A percentile compares a stretch with the other conserved stretches of the same genome.
These are phyloP conservation scores for Gentiana dahurica DNA, from an alignment of 257 asterid genomes.

Conservation along the genomic window DNA sequence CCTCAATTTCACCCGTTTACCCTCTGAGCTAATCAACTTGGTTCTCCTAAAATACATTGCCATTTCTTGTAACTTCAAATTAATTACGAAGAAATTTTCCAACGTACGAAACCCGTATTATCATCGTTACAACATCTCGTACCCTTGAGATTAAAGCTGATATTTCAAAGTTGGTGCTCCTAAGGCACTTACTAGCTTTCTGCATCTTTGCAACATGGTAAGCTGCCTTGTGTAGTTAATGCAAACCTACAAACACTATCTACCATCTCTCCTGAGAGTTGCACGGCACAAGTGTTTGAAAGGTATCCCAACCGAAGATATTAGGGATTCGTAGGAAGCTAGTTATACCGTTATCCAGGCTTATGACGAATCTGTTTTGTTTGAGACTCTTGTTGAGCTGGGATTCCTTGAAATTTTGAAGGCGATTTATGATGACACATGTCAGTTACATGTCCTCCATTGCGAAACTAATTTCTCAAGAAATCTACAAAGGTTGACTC, in stretches of 20 bases:
- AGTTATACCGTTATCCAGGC: conserved; percentile 3
- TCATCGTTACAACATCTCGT: conserved; percentile 10
- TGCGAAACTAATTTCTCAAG: conserved; percentile 11
- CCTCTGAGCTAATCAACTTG: conserved; percentile 10
- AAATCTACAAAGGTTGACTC: conserved; percentile 10
- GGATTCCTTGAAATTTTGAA: conserved; percentile 15
- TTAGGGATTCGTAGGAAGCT: conserved; percentile 16
- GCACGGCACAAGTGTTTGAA: conserved; percentile 12
- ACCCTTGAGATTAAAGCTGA: conserved; percentile 13
- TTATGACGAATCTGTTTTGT: conserved; percentile 8
- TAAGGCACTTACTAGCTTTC: conserved; percentile 18
- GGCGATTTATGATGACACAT: conserved; percentile 11
- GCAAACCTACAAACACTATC: conserved; percentile 12
- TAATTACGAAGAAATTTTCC: conserved; percentile 11
- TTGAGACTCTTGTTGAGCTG: conserved; percentile 5
- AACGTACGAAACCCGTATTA: conserved; percentile 16
- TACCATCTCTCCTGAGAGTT: conserved; percentile 20
- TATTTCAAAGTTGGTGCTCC: conserved; percentile 15
- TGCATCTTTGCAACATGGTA: conserved; percentile 6
- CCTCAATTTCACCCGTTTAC: conserved; percentile 18
- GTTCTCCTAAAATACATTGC: conserved; percentile 21
- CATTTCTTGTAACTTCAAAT: conserved; percentile 8
- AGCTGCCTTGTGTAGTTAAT: background rate
- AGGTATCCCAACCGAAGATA: conserved; percentile 14
- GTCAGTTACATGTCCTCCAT: background rate